Evolutionary conservation across 192 early-diverging fungal species (phyloP).

Genomic region (Coemansia guatemalensis): DNA sequence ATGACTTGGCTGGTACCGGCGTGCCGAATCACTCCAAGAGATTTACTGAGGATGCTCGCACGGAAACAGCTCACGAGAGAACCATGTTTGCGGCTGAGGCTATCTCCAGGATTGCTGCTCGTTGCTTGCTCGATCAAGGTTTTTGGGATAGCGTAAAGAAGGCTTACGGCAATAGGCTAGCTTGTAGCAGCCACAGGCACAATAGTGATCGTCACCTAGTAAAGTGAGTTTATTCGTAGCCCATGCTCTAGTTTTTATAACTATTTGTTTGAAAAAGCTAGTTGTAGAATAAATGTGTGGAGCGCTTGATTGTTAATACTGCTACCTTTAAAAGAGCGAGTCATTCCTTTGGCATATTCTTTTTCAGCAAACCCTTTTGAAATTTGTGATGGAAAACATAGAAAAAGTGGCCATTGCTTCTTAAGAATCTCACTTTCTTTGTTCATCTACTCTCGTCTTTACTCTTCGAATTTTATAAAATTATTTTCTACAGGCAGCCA

Average conservation of each 20-base stretch:
- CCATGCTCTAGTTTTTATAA: not conserved
- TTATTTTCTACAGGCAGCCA: not conserved
- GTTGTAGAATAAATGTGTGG: not conserved
- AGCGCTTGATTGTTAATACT: not conserved
- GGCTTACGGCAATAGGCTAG: slow-evolving; percentile 1
- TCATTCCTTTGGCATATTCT: not conserved
- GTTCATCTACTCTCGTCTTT: not conserved
- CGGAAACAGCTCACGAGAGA: slow-evolving; percentile 57
- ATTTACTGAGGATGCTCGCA: slow-evolving; percentile 62
- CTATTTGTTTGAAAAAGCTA: not conserved
- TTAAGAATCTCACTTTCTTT: not conserved
- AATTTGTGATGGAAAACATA: not conserved
- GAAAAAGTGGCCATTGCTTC: not conserved
- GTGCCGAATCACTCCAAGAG: slow-evolving; percentile 63
- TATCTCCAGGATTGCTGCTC: slow-evolving; percentile 46
- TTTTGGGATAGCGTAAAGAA: slow-evolving; percentile 52
- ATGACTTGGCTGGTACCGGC: slow-evolving; percentile 53
- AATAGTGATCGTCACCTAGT: not conserved
- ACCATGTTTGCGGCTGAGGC: slow-evolving; percentile 59
- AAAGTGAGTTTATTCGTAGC: not conserved
- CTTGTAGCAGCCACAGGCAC: not conserved
- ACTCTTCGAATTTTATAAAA: not conserved
- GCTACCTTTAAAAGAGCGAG: not conserved
- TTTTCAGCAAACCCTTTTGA: not conserved
- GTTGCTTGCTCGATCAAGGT: slow-evolving; percentile 48